phyloP scores from a whole-genome alignment of 352 stramenopile species.

The Achlya hypogyna region DNA sequence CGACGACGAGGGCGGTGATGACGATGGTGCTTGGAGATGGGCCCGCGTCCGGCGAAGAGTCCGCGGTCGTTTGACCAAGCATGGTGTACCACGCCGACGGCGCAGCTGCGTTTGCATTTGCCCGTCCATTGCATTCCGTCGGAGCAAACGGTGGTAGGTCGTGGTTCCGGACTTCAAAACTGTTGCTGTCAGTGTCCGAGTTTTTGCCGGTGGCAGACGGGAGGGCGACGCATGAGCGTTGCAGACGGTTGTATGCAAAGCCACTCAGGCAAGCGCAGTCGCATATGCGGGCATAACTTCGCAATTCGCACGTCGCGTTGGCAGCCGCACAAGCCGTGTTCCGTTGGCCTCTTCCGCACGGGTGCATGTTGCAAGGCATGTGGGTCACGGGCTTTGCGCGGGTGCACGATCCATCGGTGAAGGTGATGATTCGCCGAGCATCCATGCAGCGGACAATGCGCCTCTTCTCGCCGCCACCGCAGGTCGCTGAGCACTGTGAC shows the following conservation, averaged over 20 bases:
- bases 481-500: slow-evolving; percentile 4
- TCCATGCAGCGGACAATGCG: slow-evolving; percentile 13
- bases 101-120: background rate
- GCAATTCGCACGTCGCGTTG: slow-evolving; percentile 5
- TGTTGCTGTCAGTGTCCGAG: background rate
- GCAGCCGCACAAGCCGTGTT: slow-evolving; percentile 3
- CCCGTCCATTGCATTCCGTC: background rate
- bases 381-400: background rate
- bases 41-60: background rate
- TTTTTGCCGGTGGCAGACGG: background rate
- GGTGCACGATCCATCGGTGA: background rate
- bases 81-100: background rate
- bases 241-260: background rate
- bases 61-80: background rate
- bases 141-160: background rate
- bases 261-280: slow-evolving; percentile 12
- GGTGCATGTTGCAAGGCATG: background rate
- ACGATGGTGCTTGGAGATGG: background rate
- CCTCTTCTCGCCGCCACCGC: slow-evolving; percentile 9
- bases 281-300: background rate
- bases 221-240: slow-evolving; percentile 1
- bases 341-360: too few relatives aligned
- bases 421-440: background rate
- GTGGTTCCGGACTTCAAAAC: slow-evolving; percentile 17
- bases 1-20: slow-evolving; percentile 5